Evolutionary conservation across 208 protist genomes (phyloP).

Genomic region (Entamoeba moshkovskii): DNA sequence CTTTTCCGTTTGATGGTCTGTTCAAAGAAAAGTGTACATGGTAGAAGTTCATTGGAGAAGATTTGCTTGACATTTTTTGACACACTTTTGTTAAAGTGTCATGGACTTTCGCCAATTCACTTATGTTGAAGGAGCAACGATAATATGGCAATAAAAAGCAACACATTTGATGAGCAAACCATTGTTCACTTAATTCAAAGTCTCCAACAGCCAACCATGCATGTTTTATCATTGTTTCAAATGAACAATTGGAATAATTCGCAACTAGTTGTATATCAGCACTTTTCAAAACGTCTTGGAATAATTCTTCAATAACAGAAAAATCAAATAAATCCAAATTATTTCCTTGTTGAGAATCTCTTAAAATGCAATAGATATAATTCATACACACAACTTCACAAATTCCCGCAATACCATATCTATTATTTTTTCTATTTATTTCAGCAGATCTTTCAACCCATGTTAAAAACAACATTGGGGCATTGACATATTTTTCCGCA

Average conservation of each 20-base stretch:
- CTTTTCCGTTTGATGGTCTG: background rate
- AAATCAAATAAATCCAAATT: background rate
- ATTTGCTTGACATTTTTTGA: background rate
- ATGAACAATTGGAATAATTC: background rate
- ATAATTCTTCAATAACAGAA: background rate
- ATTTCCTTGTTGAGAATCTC: background rate
- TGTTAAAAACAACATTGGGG: background rate
- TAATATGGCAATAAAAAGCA: background rate
- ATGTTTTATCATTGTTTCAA: background rate
- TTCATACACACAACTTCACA: background rate
- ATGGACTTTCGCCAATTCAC: background rate
- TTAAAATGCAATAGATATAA: background rate
- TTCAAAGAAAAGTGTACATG: too few species aligned
- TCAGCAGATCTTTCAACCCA: background rate
- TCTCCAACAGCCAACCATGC: background rate
- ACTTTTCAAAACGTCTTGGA: background rate
- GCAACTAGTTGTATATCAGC: background rate
- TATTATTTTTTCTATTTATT: background rate
- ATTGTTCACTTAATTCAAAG: background rate
- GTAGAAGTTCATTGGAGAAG: background rate
- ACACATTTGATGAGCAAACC: background rate
- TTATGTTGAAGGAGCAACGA: background rate
- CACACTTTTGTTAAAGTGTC: background rate
- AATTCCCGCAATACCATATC: background rate
- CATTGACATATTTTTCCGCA: background rate